Evolutionary conservation across 2,329 filamentous ascomycete genomes (phyloP).

Genomic region (Blumeriella jaapii): DNA sequence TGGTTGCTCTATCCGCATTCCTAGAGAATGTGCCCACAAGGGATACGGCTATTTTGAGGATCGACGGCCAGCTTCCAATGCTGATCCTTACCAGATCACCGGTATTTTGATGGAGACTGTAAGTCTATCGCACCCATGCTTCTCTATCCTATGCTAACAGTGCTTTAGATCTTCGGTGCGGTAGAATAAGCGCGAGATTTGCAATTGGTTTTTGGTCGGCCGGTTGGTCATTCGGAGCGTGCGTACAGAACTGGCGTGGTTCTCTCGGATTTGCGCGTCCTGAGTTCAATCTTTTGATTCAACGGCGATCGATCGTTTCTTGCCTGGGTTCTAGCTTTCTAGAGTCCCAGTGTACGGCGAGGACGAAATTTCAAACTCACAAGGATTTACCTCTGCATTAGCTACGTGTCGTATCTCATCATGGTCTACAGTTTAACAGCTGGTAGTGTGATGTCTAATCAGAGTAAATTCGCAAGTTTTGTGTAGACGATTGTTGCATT

Average conservation of each 20-base stretch:
- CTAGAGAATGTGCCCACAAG: constrained; percentile 71
- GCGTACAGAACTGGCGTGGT: no score
- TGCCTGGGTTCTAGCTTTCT: constrained; percentile 8
- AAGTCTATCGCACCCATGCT: constrained; percentile 8
- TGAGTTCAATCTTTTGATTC: constrained; percentile 15
- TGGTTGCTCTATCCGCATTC: constrained; percentile 87
- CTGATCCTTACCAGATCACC: constrained; percentile 65
- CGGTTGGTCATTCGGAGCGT: no score
- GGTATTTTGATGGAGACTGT: constrained; percentile 30
- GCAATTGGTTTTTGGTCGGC: constrained; percentile 4
- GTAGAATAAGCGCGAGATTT: constrained; percentile 14
- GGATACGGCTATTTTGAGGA: constrained; percentile 94
- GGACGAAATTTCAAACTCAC: constrained; percentile 19
- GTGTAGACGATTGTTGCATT: no score
- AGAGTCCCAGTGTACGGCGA: constrained; percentile 11
- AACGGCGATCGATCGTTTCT: constrained; percentile 18
- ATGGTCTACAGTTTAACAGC: no score
- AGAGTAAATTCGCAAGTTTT: no score
- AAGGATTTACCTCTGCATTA: no score
- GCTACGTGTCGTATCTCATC: no score
- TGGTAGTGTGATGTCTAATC: no score
- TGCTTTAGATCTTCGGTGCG: constrained; percentile 22
- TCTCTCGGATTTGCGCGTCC: no score
- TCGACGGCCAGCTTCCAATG: constrained; percentile 72
- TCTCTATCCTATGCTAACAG: constrained; percentile 12